Evolutionary conservation across 225 moss, liverwort and hornwort species (phyloP), one percentile per base, ranked within the genome.

Genomic region (Physcomitrellopsis africana): DNA sequence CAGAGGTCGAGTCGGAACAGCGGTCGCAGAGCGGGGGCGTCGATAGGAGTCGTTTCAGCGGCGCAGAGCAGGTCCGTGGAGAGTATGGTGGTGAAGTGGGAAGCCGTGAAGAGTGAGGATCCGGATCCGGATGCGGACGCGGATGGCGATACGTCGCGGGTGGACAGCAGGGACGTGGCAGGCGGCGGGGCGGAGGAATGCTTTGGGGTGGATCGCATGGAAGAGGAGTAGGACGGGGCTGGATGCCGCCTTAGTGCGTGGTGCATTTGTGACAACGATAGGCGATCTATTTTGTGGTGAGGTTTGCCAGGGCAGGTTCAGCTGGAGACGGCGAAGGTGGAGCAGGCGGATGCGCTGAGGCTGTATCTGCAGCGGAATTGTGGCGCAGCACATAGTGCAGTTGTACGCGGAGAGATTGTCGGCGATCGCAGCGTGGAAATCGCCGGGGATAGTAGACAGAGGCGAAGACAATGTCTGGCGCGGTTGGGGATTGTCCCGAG

Each of bases 1-100:
- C 80, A 75, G 70, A 86, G 84, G 20, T 80, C 89, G 24, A 84
- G 79, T 73, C 81, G 87, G 52, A 72, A 70, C 22, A 18, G 78
- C n/a, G 73, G 68, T 47, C 80, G 75, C 68, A 74, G 84, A 69
- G 73, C 76, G 8, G 79, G 74, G 60, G 57, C 69, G 55, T 64
- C 58, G 58, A 72, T 18, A 51, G 53, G 14, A 13, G 10, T 13
- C 43, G 22, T 69, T 41, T 24, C 19, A 20, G 46, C 58, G 37
- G 75, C 44, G 52, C 70, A 67, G 53, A 42, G 47, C 24, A 32
- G 32, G 66, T 23, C 55, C 75, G 23, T 37, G 55, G 56, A 61
- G 19, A 49, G 44, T 63, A 37, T 7, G 32, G 32, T 37, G 24
- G 24, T 65, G 37, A 62, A 71, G 47, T 24, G 20, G 15, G 45